A percentile compares a stretch with the other conserved stretches of the same genome.
Conservation (phyloP, 2,329 filamentous ascomycete species). For the Cordyceps cateniannulata region DNA sequence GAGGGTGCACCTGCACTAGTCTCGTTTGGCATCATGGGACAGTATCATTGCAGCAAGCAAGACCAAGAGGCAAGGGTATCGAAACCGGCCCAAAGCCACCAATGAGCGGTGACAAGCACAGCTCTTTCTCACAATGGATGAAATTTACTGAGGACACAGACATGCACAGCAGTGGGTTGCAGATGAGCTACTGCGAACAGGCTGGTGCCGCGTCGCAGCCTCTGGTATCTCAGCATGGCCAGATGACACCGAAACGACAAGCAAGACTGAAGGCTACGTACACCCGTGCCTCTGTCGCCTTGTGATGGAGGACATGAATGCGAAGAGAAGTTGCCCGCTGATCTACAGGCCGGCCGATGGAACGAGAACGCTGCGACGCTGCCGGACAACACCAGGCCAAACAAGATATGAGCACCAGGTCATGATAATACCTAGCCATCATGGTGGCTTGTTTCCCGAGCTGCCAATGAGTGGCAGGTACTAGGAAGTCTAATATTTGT, state of each 20-base stretch:
- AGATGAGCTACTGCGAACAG: neutral
- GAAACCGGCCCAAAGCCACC: neutral
- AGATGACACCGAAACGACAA: neutral
- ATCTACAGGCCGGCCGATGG: neutral
- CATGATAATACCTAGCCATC: neutral
- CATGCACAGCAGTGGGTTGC: neutral
- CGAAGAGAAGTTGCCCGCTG: neutral
- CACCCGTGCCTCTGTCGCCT: neutral
- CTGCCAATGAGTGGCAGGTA: neutral
- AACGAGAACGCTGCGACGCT: neutral
- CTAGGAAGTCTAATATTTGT: neutral
- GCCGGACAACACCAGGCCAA: neutral
- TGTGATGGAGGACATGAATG: neutral
- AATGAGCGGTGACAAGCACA: too few relatives aligned
- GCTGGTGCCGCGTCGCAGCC: neutral
- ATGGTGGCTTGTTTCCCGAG: neutral
- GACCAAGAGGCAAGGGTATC: neutral
- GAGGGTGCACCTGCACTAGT: neutral
- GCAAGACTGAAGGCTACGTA: neutral
- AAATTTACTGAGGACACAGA: neutral
- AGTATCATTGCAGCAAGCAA: neutral
- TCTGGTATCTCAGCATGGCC: neutral
- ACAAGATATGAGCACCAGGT: neutral
- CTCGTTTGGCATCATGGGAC: neutral
- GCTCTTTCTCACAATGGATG: too few relatives aligned